Conservation (phyloP, 2,329 filamentous ascomycete genomes). For the Apiospora marii region DNA sequence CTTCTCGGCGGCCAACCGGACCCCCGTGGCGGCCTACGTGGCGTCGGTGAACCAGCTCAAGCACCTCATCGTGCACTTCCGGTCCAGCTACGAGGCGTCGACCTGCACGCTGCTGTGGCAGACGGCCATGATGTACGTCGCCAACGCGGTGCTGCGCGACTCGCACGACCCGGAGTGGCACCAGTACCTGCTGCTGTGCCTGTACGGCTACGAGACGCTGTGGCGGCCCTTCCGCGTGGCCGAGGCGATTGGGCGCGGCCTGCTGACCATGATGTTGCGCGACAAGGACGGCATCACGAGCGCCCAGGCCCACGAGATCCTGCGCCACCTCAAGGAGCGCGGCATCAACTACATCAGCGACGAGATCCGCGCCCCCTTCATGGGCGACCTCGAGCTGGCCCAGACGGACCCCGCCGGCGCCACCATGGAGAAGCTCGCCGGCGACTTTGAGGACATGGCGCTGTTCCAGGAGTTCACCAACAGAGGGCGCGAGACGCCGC, state of each 20-base stretch:
- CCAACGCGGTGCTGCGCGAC: conserved; percentile 46
- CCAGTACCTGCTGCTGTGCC: conserved; percentile 47
- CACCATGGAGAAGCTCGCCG: conserved; percentile 44
- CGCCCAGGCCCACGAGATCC: conserved; percentile 31
- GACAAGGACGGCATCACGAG: conserved; percentile 36
- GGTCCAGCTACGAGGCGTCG: conserved; percentile 43
- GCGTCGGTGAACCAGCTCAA: conserved; percentile 49
- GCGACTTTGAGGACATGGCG: conserved; percentile 43
- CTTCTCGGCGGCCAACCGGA: conserved; percentile 40
- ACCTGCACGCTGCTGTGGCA: conserved; percentile 50
- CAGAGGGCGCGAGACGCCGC: too few relatives aligned
- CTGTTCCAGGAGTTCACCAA: conserved; percentile 43
- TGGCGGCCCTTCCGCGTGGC: conserved; percentile 46
- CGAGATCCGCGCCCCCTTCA: conserved; percentile 45
- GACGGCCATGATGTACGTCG: conserved; percentile 48
- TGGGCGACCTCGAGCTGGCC: conserved; percentile 46
- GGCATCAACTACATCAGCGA: conserved; percentile 32
- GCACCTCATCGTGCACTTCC: conserved; percentile 47
- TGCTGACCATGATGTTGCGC: conserved; percentile 47
- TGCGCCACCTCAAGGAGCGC: conserved; percentile 40
- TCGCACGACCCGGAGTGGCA: conserved; percentile 41
- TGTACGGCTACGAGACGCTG: conserved; percentile 48
- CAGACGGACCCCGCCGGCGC: conserved; percentile 44
- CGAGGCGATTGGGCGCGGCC: conserved; percentile 42
- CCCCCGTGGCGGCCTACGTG: conserved; percentile 41